These are phyloP conservation scores for Paraphoma sp. DNA, from an alignment of 2,329 filamentous ascomycete genomes.

Conservation along the genomic window DNA sequence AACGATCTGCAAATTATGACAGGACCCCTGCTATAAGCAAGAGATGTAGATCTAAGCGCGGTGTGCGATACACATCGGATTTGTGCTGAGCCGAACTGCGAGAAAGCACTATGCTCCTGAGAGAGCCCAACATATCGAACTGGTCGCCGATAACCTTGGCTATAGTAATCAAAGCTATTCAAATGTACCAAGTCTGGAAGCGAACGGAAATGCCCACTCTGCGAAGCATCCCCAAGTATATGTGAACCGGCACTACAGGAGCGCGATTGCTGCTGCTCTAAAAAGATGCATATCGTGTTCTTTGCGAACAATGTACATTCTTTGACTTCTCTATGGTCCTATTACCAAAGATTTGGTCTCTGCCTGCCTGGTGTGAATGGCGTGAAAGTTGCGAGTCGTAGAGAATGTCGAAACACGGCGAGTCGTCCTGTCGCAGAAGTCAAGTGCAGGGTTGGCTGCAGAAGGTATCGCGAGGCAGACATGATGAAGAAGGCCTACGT, in stretches of 20 bases:
- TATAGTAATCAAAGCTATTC: neutral
- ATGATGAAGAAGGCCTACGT: neutral
- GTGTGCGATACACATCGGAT: constrained; percentile 1
- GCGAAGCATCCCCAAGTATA: neutral
- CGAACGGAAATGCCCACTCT: neutral
- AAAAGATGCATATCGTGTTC: too few species aligned
- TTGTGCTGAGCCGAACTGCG: neutral
- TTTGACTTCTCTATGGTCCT: too few species aligned
- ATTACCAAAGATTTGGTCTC: too few species aligned
- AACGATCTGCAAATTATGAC: neutral
- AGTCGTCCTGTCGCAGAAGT: neutral
- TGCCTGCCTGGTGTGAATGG: neutral
- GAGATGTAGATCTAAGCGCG: neutral
- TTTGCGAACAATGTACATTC: too few species aligned
- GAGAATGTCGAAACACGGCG: neutral
- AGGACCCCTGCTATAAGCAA: neutral
- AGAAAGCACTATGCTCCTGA: neutral
- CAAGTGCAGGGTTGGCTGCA: neutral
- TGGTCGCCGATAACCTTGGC: neutral
- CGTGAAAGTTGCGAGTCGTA: neutral
- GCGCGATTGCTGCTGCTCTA: neutral
- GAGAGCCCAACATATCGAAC: neutral
- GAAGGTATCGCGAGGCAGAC: neutral
- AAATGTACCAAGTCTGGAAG: neutral
- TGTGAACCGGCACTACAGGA: neutral